Conservation (phyloP, 345 rosid species). For the Balakata baccata region DNA sequence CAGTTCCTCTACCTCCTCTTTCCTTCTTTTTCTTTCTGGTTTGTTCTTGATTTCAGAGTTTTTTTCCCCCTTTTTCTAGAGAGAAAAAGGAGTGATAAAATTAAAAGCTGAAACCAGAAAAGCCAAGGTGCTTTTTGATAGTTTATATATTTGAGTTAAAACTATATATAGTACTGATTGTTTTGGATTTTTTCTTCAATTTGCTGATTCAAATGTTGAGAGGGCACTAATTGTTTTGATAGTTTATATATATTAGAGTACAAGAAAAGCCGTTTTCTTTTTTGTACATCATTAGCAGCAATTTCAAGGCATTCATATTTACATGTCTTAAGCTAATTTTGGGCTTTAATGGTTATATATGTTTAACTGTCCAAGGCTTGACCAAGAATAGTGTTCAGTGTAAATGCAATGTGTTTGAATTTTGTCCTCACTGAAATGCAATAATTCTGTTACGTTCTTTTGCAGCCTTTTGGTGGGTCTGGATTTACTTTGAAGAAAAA, state of each 20-base stretch:
- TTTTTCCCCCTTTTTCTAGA: conserved; percentile 5
- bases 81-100: not conserved
- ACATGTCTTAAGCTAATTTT: not conserved
- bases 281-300: not conserved
- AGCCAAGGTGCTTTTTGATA: conserved; percentile 4
- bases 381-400: not conserved
- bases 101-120: not conserved
- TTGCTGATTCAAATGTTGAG: not conserved
- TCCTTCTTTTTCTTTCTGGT: not conserved
- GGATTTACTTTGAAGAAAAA: conserved; percentile 9
- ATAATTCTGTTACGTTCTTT: not conserved
- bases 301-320: too few relatives aligned
- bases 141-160: not conserved
- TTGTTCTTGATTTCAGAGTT: conserved; percentile 4
- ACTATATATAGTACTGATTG: not conserved
- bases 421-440: not conserved
- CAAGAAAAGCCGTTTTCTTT: conserved; percentile 10
- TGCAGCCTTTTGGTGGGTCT: conserved; percentile 7
- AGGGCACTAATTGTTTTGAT: not conserved
- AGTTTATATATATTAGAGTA: not conserved
- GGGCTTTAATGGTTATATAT: too few relatives aligned
- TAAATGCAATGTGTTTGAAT: conserved; percentile 3
- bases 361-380: not conserved
- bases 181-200: not conserved
- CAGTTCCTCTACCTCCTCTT: not conserved